These are phyloP conservation scores for Aspergillus sp. DNA, from an alignment of 2,329 filamentous ascomycete species.

Conservation along the genomic window DNA sequence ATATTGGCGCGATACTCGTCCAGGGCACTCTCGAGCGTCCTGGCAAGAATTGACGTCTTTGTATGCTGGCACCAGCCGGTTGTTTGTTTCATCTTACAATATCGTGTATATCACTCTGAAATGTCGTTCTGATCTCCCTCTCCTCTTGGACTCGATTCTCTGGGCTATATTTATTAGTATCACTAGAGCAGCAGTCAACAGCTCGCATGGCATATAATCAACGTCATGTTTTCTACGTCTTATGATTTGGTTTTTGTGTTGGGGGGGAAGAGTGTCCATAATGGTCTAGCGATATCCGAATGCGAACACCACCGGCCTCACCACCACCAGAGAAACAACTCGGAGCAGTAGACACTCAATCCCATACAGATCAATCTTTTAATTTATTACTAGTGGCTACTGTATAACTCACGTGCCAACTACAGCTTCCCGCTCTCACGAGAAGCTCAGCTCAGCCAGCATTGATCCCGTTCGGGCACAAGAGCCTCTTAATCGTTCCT, in stretches of 20 bases:
- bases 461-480: background rate
- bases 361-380: background rate
- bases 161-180: background rate
- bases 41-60: conserved; percentile 21
- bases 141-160: background rate
- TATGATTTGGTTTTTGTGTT: no score
- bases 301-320: background rate
- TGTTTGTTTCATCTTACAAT: conserved; percentile 27
- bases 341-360: background rate
- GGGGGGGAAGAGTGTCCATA: background rate
- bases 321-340: background rate
- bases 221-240: no score
- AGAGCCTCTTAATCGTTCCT: background rate
- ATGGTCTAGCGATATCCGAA: background rate
- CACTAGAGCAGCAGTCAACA: background rate
- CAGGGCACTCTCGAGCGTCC: conserved; percentile 21
- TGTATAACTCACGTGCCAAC: background rate
- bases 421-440: background rate
- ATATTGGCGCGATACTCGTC: conserved; percentile 22
- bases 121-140: conserved; percentile 24
- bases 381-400: background rate
- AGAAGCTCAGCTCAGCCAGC: background rate
- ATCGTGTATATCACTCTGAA: conserved; percentile 39
- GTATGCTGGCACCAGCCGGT: conserved; percentile 34
- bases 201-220: background rate